A percentile compares a stretch with the other conserved stretches of the same genome.
phyloP scores from a whole-genome alignment of 2,329 filamentous ascomycete genomes.

The Neopestalotiopsis sp. region DNA sequence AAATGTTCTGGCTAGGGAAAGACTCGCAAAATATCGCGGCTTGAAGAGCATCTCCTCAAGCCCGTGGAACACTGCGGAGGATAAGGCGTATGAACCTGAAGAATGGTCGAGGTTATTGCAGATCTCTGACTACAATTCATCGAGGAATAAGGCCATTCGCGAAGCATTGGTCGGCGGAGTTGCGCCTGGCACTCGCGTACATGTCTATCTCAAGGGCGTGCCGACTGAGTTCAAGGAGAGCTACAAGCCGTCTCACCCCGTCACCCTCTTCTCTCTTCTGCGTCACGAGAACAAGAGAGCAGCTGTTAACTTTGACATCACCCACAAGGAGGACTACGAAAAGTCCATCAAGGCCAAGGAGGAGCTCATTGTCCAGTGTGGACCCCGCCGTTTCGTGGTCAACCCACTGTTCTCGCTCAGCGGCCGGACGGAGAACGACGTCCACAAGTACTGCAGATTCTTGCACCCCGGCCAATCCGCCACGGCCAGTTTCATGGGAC shows the following conservation, averaged over 20 bases:
- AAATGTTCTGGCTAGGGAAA: slow-evolving; percentile 82
- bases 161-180: slow-evolving; percentile 92
- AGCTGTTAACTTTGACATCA: slow-evolving; percentile 87
- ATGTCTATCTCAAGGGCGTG: slow-evolving; percentile 71
- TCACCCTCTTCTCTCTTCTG: slow-evolving; percentile 84
- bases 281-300: slow-evolving; percentile 95
- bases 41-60: slow-evolving; percentile 90
- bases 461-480: slow-evolving; percentile 89
- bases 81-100: slow-evolving; percentile 84
- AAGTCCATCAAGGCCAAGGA: slow-evolving; percentile 88
- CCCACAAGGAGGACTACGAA: slow-evolving; percentile 77
- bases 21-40: slow-evolving; percentile 85
- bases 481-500: slow-evolving; percentile 88
- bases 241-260: slow-evolving; percentile 61
- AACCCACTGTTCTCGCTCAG: slow-evolving; percentile 89
- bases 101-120: slow-evolving; percentile 88
- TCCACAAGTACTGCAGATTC: slow-evolving; percentile 95
- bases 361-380: slow-evolving; percentile 89
- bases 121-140: slow-evolving; percentile 87
- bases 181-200: slow-evolving; percentile 80
- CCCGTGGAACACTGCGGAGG: slow-evolving; percentile 87
- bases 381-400: slow-evolving; percentile 83
- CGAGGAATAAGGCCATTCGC: slow-evolving; percentile 75
- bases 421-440: slow-evolving; percentile 93
- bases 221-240: slow-evolving; percentile 49